phyloP scores from a whole-genome alignment of 2,329 filamentous ascomycete genomes.

The Colletotrichum sidae region DNA sequence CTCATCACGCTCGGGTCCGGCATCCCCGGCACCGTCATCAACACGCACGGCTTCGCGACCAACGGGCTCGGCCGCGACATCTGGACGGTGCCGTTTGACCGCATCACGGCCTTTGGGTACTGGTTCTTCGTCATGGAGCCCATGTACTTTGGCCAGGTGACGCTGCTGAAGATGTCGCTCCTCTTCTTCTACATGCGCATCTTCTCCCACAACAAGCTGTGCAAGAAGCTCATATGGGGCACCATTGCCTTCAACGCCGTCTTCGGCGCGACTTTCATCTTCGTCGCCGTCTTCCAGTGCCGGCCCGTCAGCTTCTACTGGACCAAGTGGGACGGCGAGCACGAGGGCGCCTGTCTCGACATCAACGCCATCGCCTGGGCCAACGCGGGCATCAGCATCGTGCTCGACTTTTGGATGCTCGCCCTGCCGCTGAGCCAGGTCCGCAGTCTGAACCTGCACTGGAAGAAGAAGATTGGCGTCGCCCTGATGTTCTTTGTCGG shows the following conservation, averaged over 20 bases:
- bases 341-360: conserved; percentile 60
- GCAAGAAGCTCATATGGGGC: conserved; percentile 53
- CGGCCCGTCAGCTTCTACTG: conserved; percentile 64
- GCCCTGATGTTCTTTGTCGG: conserved; percentile 64
- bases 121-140: conserved; percentile 57
- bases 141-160: conserved; percentile 59
- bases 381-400: conserved; percentile 64
- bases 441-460: conserved; percentile 54
- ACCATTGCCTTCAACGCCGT: conserved; percentile 53
- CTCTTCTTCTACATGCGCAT: conserved; percentile 67
- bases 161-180: conserved; percentile 62
- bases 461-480: conserved; percentile 62
- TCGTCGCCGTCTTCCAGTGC: conserved; percentile 63
- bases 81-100: conserved; percentile 57
- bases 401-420: conserved; percentile 64
- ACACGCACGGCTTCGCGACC: conserved; percentile 45
- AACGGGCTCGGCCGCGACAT: conserved; percentile 63
- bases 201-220: conserved; percentile 55
- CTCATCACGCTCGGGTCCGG: conserved; percentile 43
- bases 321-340: conserved; percentile 62
- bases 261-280: conserved; percentile 55
- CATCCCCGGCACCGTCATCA: conserved; percentile 47
- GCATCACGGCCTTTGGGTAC: conserved; percentile 56
- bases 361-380: conserved; percentile 62
- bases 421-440: conserved; percentile 61